These are phyloP conservation scores for Backusella macrospora DNA, from an alignment of 192 early-diverging fungal genomes.

Conservation along the genomic window DNA sequence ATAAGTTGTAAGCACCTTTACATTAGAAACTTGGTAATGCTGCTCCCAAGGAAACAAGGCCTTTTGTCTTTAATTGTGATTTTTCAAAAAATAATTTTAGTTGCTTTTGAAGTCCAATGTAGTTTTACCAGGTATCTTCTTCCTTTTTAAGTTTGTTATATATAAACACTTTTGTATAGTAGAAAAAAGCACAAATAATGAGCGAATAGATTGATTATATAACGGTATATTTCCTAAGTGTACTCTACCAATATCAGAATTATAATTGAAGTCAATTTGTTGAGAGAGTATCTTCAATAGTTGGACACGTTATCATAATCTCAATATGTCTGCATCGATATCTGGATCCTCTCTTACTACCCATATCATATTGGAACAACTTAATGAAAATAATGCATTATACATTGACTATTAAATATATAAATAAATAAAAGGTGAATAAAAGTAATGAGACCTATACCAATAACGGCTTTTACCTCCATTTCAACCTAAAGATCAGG, in stretches of 20 bases:
- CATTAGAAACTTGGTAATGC: slow-evolving; percentile 29
- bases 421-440: neutral
- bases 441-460: neutral
- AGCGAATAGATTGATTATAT: too few species aligned
- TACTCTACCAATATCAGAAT: slow-evolving; percentile 48
- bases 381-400: slow-evolving; percentile 58
- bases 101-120: slow-evolving; percentile 9
- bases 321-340: slow-evolving; percentile 32
- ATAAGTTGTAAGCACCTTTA: slow-evolving; percentile 30
- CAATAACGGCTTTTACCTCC: slow-evolving; percentile 20
- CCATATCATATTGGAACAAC: slow-evolving; percentile 67
- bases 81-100: slow-evolving; percentile 29
- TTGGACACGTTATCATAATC: slow-evolving; percentile 32
- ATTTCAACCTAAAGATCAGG: slow-evolving; percentile 49
- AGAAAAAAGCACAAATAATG: neutral
- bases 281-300: slow-evolving; percentile 34
- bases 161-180: slow-evolving; percentile 37
- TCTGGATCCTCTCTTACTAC: slow-evolving; percentile 53
- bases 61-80: slow-evolving; percentile 40
- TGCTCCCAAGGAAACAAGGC: slow-evolving; percentile 32
- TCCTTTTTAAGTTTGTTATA: slow-evolving; percentile 34
- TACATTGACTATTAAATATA: slow-evolving; percentile 44
- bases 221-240: neutral
- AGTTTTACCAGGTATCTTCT: slow-evolving; percentile 36
- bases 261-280: slow-evolving; percentile 30